Percentiles rank a stretch among this genome's conserved stretches.
These are phyloP conservation scores for Dysphania ambrosioides DNA, from an alignment of 148 eudicot species.

Conservation along the genomic window DNA sequence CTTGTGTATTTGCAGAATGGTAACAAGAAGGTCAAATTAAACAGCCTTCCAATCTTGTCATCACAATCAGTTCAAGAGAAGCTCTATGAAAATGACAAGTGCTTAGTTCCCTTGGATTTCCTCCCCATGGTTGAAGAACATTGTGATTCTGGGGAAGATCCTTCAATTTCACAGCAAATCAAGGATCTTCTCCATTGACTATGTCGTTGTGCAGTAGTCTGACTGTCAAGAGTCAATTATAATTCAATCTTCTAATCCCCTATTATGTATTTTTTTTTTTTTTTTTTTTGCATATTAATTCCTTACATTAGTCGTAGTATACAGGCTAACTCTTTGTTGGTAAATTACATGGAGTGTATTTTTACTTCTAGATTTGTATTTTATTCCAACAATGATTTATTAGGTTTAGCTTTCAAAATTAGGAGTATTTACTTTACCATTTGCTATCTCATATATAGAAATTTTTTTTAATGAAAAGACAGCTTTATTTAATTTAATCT, in stretches of 20 bases:
- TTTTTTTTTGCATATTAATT: neutral
- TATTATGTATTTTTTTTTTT: neutral
- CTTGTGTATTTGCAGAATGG: constrained; percentile 19
- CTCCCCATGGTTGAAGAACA: constrained; percentile 20
- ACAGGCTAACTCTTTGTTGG: neutral
- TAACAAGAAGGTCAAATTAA: constrained; percentile 17
- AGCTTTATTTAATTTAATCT: no score
- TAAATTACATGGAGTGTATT: neutral
- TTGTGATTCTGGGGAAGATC: constrained; percentile 12
- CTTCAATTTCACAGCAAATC: constrained; percentile 8
- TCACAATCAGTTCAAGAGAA: constrained; percentile 63
- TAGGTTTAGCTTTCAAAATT: neutral
- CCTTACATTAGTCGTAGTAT: neutral
- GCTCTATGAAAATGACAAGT: constrained; percentile 53
- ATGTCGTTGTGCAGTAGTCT: neutral
- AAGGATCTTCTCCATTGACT: neutral
- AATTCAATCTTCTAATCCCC: neutral
- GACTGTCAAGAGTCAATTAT: neutral
- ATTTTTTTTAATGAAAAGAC: no score
- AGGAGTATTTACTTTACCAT: neutral
- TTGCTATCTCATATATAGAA: neutral
- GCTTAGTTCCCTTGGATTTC: constrained; percentile 45
- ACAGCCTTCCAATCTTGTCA: constrained; percentile 38
- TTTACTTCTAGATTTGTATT: neutral
- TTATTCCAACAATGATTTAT: no score